Conservation (phyloP, 176 grass and related monocot species). For the Hsuehochloa calcarea region DNA sequence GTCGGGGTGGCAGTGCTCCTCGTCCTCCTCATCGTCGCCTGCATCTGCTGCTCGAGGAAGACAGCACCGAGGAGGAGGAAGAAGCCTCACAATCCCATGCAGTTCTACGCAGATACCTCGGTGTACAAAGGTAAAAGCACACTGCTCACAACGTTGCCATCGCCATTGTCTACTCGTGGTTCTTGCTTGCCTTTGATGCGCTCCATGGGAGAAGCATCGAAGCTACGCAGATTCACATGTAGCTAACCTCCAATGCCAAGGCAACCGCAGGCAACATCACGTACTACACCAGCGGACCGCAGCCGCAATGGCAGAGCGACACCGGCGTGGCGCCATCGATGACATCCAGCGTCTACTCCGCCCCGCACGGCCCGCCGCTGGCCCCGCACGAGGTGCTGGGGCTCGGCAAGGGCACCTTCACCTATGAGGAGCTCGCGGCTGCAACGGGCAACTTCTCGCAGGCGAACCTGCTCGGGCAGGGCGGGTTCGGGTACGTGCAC, state of each 20-base stretch:
- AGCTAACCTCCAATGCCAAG: not conserved
- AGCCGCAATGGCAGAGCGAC: slow-evolving; percentile 41
- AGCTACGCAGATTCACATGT: not conserved
- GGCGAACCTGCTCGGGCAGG: slow-evolving; percentile 65
- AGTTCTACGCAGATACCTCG: slow-evolving; percentile 55
- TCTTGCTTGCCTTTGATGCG: not conserved
- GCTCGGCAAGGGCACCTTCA: slow-evolving; percentile 56
- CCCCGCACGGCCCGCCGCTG: not conserved
- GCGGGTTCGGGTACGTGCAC: slow-evolving; percentile 85
- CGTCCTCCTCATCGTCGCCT: slow-evolving; percentile 46
- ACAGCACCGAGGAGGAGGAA: slow-evolving; percentile 53
- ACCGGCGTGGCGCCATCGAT: slow-evolving; percentile 17
- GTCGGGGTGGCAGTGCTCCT: slow-evolving; percentile 48
- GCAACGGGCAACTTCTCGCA: slow-evolving; percentile 55
- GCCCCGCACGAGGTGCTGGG: slow-evolving; percentile 31
- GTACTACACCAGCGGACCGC: slow-evolving; percentile 37
- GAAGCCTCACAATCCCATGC: slow-evolving; percentile 58
- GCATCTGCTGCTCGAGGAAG: slow-evolving; percentile 53
- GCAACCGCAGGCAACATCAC: slow-evolving; percentile 27
- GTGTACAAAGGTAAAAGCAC: slow-evolving; percentile 48
- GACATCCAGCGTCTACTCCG: slow-evolving; percentile 28
- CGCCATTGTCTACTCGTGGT: not conserved
- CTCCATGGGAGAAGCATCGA: not conserved
- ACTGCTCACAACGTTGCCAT: not conserved
- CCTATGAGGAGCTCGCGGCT: slow-evolving; percentile 56